phyloP scores from a whole-genome alignment of 352 stramenopile species.

The Globisporangium emineosum region DNA sequence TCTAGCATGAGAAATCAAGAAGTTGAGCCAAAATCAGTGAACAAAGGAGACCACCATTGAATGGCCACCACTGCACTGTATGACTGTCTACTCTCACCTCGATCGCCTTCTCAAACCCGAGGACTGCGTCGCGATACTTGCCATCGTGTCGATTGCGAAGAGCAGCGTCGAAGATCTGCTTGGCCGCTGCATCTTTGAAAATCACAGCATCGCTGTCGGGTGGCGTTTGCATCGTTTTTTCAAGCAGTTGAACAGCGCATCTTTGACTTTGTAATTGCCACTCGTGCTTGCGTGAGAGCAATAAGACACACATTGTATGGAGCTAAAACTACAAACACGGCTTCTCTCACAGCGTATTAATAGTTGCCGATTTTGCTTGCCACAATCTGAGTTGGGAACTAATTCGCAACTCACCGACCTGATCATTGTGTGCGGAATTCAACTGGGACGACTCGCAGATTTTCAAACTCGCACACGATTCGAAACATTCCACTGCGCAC shows the following conservation, averaged over 20 bases:
- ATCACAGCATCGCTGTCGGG: background rate
- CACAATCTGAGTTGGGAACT: background rate
- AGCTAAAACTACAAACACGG: background rate
- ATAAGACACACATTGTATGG: background rate
- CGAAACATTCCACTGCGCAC: slow-evolving; percentile 31
- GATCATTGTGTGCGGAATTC: background rate
- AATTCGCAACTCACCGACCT: background rate
- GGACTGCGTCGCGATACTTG: slow-evolving; percentile 36
- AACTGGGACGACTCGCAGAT: slow-evolving; percentile 25
- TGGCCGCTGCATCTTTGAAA: slow-evolving; percentile 28
- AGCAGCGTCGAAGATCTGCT: slow-evolving; percentile 26
- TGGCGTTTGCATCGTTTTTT: slow-evolving; percentile 2
- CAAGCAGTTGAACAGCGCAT: background rate
- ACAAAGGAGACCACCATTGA: background rate
- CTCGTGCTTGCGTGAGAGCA: background rate
- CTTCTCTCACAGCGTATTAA: background rate
- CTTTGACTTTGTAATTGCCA: background rate
- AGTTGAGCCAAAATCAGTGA: background rate
- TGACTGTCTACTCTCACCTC: slow-evolving; percentile 23
- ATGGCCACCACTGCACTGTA: background rate
- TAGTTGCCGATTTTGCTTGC: background rate
- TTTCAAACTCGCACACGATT: slow-evolving; percentile 50
- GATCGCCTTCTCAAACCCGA: slow-evolving; percentile 38
- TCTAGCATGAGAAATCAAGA: slow-evolving; percentile 21
- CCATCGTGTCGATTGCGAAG: slow-evolving; percentile 33